These are phyloP conservation scores for Mucor irregularis DNA, from an alignment of 371 early-diverging fungal species.

Conservation along the genomic window DNA sequence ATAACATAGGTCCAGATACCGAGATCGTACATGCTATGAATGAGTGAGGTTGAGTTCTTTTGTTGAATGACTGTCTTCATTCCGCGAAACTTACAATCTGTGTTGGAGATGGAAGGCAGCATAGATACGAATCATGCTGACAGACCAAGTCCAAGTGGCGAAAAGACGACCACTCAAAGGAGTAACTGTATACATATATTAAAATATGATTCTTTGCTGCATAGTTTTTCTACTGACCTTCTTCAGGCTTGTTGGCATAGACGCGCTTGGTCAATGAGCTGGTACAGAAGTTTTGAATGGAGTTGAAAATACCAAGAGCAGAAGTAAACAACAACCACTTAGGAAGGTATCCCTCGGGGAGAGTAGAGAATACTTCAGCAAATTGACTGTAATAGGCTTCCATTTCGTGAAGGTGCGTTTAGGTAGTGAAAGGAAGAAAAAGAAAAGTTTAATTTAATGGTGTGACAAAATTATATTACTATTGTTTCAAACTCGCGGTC, in stretches of 20 bases:
- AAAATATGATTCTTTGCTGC: neutral
- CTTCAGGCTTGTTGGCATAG: constrained; percentile 62
- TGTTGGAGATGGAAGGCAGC: constrained; percentile 75
- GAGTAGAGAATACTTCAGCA: constrained; percentile 41
- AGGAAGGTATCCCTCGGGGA: constrained; percentile 67
- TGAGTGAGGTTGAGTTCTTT: neutral
- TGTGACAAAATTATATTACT: no score
- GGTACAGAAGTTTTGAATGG: constrained; percentile 71
- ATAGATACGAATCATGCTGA: constrained; percentile 75
- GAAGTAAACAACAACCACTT: constrained; percentile 72
- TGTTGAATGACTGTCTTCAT: no score
- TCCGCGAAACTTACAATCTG: constrained; percentile 63
- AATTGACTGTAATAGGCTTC: constrained; percentile 16
- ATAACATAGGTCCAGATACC: constrained; percentile 73
- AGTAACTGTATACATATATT: constrained; percentile 52
- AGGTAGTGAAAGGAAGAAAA: no score
- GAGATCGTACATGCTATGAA: constrained; percentile 67
- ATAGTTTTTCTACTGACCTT: constrained; percentile 38
- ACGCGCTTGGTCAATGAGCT: constrained; percentile 67
- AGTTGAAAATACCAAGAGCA: constrained; percentile 73
- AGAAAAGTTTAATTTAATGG: no score
- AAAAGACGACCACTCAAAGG: constrained; percentile 72
- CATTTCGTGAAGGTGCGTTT: no score
- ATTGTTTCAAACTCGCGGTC: no score
- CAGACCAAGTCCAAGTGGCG: constrained; percentile 80